Evolutionary conservation across 495 filamentous ascomycete genomes (phyloP).

Genomic region (Aspergillus campestris): DNA sequence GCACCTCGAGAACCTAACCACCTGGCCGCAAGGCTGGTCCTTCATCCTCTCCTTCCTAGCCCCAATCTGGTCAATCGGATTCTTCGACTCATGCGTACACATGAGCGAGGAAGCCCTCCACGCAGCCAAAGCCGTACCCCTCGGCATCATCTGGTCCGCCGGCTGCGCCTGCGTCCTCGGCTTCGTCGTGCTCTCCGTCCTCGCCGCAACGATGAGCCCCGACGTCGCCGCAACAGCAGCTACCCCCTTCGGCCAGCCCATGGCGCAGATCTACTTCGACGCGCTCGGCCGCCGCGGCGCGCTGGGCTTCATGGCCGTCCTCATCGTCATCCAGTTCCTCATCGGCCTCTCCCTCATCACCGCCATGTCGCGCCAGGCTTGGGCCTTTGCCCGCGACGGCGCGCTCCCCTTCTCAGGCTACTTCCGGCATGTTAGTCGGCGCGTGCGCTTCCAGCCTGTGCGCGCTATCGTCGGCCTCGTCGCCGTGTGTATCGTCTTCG

Average conservation of each 20-base stretch:
- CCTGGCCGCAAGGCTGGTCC: constrained; percentile 49
- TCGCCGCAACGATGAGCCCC: constrained; percentile 32
- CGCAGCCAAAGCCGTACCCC: constrained; percentile 51
- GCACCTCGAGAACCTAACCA: constrained; percentile 42
- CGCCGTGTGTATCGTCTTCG: constrained; percentile 42
- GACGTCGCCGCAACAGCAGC: constrained; percentile 25
- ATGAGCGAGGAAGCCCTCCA: constrained; percentile 56
- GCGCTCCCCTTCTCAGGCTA: constrained; percentile 51
- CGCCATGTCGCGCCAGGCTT: constrained; percentile 44
- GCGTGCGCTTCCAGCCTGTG: constrained; percentile 47
- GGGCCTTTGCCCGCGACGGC: constrained; percentile 51
- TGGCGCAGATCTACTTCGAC: constrained; percentile 43
- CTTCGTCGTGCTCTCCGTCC: constrained; percentile 44
- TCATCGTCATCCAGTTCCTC: constrained; percentile 37
- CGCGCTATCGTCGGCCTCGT: constrained; percentile 47
- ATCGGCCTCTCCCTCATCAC: constrained; percentile 40
- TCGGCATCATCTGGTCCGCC: constrained; percentile 43
- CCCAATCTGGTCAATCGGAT: constrained; percentile 58
- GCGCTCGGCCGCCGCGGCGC: constrained; percentile 37
- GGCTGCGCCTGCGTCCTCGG: constrained; percentile 40
- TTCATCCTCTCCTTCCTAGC: constrained; percentile 55
- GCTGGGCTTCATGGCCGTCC: constrained; percentile 37
- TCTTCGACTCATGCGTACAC: constrained; percentile 43
- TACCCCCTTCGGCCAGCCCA: constrained; percentile 35
- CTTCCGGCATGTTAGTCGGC: constrained; percentile 43